Conservation (phyloP, 441 rosid species). For the Populus hybrid region DNA sequence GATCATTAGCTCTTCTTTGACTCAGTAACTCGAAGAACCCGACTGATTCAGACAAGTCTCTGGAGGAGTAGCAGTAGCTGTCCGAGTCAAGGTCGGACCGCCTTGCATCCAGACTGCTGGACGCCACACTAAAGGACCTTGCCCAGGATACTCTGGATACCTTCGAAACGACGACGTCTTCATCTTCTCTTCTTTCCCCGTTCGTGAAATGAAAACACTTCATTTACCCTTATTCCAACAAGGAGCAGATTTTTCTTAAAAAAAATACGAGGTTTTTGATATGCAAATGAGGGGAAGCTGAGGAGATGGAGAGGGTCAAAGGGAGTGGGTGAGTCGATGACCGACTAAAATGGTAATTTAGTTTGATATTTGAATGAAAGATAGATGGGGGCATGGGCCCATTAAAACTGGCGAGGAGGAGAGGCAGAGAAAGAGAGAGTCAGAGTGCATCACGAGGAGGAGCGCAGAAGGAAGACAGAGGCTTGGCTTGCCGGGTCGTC, state of each 20-base stretch:
- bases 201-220: conserved; percentile 92
- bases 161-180: conserved; percentile 43
- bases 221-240: conserved; percentile 30
- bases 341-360: background rate
- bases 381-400: background rate
- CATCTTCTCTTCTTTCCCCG: conserved; percentile 49
- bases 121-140: conserved; percentile 80
- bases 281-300: background rate
- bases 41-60: conserved; percentile 57
- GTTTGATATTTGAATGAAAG: background rate
- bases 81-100: conserved; percentile 82
- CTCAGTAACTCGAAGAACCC: conserved; percentile 48
- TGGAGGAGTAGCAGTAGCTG: conserved; percentile 29
- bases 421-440: background rate
- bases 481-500: no score
- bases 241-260: no score
- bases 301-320: background rate
- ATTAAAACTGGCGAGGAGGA: background rate
- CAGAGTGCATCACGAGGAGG: background rate
- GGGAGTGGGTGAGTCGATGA: background rate
- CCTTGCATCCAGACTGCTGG: conserved; percentile 57
- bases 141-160: conserved; percentile 79
- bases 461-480: background rate
- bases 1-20: conserved; percentile 74
- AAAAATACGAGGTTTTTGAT: no score